Evolutionary conservation across 805 yeast genomes (phyloP).

Genomic region (Danielozyma ontarioensis): DNA sequence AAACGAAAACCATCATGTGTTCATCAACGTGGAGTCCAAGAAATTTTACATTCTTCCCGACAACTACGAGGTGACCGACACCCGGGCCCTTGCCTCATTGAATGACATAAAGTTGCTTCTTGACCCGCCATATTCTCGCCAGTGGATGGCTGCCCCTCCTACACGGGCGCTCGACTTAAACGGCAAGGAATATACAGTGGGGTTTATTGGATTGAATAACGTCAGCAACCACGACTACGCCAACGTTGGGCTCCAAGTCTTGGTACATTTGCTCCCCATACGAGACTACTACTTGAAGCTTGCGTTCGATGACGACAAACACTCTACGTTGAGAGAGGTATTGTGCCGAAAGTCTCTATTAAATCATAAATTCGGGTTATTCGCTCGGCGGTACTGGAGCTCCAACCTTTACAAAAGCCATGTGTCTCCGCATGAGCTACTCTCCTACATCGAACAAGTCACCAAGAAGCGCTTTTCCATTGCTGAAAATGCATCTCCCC

Average conservation of each 20-base stretch:
- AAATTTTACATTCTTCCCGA: conserved; percentile 63
- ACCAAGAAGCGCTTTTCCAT: conserved; percentile 41
- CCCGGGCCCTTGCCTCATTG: conserved; percentile 23
- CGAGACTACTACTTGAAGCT: conserved; percentile 28
- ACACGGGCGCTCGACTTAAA: conserved; percentile 35
- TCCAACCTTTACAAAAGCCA: conserved; percentile 52
- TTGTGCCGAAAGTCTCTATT: conserved; percentile 18
- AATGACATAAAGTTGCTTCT: conserved; percentile 50
- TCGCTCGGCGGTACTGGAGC: conserved; percentile 64
- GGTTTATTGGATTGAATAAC: conserved; percentile 62
- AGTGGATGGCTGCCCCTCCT: conserved; percentile 20
- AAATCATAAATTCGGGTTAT: conserved; percentile 37
- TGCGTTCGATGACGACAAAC: conserved; percentile 10
- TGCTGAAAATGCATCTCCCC: conserved; percentile 45
- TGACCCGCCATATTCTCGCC: conserved; percentile 43
- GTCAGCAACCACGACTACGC: conserved; percentile 47
- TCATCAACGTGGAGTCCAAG: conserved; percentile 46
- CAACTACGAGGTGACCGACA: conserved; percentile 33
- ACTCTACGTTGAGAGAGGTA: conserved; percentile 15
- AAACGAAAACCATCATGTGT: conserved; percentile 58
- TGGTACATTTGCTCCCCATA: conserved; percentile 50
- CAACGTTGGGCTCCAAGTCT: conserved; percentile 50
- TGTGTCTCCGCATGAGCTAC: conserved; percentile 62
- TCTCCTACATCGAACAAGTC: conserved; percentile 42
- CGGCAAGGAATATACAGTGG: conserved; percentile 48